Conservation (phyloP, 768 basidiomycete genomes). For the Amanita phalloides region DNA sequence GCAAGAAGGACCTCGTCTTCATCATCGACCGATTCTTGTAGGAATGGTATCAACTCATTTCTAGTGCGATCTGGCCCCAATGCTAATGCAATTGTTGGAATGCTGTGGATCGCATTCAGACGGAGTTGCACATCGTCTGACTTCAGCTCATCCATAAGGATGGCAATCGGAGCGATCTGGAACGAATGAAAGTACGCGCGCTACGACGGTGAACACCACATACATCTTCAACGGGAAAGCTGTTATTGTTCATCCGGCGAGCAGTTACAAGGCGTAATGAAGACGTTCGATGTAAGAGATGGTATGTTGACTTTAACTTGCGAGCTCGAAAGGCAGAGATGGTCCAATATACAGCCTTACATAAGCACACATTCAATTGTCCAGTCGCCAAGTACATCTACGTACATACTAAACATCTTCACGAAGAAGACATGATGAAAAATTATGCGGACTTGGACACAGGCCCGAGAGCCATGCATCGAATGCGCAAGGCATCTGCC, state of each 20-base stretch:
- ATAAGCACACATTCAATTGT: too few relatives aligned
- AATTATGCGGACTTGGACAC: conserved; percentile 18
- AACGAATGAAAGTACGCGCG: conserved; percentile 13
- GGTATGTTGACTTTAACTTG: too few relatives aligned
- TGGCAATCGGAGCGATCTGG: conserved; percentile 88
- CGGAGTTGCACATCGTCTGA: conserved; percentile 96
- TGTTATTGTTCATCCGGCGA: neutral
- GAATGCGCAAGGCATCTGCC: neutral
- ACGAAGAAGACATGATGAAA: conserved; percentile 23
- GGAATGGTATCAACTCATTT: conserved; percentile 91
- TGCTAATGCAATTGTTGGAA: conserved; percentile 96
- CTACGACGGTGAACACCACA: conserved; percentile 16
- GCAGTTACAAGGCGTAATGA: neutral
- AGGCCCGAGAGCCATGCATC: neutral
- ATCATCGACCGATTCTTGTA: conserved; percentile 98
- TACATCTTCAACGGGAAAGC: conserved; percentile 62
- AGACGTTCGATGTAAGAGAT: too few relatives aligned
- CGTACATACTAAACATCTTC: conserved; percentile 12
- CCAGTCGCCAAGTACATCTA: neutral
- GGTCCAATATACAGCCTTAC: too few relatives aligned
- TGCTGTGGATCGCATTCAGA: conserved; percentile 92
- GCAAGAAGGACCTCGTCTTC: conserved; percentile 97
- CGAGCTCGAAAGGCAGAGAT: too few relatives aligned
- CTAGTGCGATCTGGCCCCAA: conserved; percentile 91
- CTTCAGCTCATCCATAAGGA: conserved; percentile 95